Conservation (phyloP, 108 stramenopile species). For the Hondaea fermentalgiana region DNA sequence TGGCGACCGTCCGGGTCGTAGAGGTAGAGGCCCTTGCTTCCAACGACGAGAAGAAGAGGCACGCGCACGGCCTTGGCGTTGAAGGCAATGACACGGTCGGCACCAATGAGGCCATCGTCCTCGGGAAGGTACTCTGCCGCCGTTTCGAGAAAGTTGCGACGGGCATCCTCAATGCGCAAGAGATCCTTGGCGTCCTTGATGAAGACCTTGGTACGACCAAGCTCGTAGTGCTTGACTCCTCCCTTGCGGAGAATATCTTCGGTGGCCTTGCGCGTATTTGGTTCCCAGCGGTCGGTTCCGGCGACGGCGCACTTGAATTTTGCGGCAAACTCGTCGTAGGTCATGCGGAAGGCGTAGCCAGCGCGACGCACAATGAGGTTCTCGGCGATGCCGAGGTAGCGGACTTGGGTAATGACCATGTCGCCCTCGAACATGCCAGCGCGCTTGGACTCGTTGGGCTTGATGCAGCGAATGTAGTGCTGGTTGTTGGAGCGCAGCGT, state of each 20-base stretch:
- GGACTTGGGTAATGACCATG: slow-evolving; percentile 69
- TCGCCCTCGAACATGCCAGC: slow-evolving; percentile 55
- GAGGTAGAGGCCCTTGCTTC: background rate
- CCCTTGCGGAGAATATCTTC: background rate
- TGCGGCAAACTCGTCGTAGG: slow-evolving; percentile 56
- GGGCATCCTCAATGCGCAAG: background rate
- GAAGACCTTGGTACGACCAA: background rate
- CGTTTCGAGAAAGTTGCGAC: background rate
- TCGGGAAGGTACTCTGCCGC: background rate
- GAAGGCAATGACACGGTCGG: background rate
- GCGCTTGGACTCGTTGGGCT: slow-evolving; percentile 46
- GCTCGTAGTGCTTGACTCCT: background rate
- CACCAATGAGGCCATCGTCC: slow-evolving; percentile 8
- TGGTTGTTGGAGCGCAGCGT: slow-evolving; percentile 46
- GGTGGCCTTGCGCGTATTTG: background rate
- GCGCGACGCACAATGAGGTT: slow-evolving; percentile 70
- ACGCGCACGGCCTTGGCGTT: background rate
- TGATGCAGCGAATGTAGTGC: slow-evolving; percentile 41
- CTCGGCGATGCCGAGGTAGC: slow-evolving; percentile 84
- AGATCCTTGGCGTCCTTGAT: slow-evolving; percentile 3
- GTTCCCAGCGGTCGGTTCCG: background rate
- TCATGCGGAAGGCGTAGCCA: slow-evolving; percentile 76
- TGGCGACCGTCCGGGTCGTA: background rate
- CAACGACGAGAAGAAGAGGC: background rate
- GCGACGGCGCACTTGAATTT: slow-evolving; percentile 45